A percentile compares a stretch with the other conserved stretches of the same genome.
Conservation (phyloP, 306 rosid species). For the Comarum palustre region DNA sequence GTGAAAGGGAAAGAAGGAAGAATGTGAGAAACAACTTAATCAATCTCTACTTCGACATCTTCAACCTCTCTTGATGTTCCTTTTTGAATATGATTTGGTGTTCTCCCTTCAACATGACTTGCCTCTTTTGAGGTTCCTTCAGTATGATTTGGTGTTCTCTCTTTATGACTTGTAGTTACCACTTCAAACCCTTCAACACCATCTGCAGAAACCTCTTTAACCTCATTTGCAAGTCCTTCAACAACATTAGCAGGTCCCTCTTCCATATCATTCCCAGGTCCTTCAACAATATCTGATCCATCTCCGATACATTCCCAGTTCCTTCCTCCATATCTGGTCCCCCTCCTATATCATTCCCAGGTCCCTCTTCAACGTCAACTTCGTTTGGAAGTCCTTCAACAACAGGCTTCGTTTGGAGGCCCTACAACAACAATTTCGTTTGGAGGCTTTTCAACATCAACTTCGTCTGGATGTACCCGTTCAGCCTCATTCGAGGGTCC, state of each 20-base stretch:
- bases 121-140: constrained; percentile 40
- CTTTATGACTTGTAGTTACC: neutral
- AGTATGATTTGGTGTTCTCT: neutral
- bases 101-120: neutral
- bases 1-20: constrained; percentile 3
- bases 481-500: neutral
- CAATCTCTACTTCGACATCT: constrained; percentile 84
- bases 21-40: constrained; percentile 33
- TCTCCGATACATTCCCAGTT: neutral
- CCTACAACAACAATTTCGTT: neutral
- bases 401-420: neutral
- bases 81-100: neutral
- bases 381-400: neutral
- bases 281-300: neutral
- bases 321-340: neutral
- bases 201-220: neutral
- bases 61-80: constrained; percentile 50
- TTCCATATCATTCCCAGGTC: neutral
- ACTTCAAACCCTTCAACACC: neutral
- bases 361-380: neutral
- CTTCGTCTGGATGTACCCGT: too few relatives aligned
- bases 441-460: neutral
- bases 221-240: neutral
- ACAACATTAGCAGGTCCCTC: neutral
- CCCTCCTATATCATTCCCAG: neutral